A percentile compares a stretch with the other conserved stretches of the same genome.
Evolutionary conservation across 1,139 yeast genomes (phyloP).

Genomic region (Blastobotrys aristatus): DNA sequence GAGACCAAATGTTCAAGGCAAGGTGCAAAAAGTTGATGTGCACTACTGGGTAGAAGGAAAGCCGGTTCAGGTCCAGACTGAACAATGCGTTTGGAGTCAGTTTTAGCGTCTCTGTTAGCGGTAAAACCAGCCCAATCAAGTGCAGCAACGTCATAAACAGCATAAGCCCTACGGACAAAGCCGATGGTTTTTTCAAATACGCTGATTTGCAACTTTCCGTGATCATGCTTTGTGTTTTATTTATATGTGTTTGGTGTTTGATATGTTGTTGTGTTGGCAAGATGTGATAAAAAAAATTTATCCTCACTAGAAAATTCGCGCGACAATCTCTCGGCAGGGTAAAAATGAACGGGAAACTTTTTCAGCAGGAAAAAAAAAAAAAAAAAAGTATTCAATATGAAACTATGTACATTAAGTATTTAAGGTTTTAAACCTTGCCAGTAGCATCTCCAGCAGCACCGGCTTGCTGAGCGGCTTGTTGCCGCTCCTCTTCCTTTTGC

Average conservation of each 20-base stretch:
- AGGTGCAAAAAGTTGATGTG: slow-evolving; percentile 63
- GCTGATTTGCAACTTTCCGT: background rate
- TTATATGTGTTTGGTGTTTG: background rate
- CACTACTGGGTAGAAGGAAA: slow-evolving; percentile 71
- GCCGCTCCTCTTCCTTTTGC: slow-evolving; percentile 40
- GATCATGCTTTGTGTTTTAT: background rate
- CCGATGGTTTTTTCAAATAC: slow-evolving; percentile 43
- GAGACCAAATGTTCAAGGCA: slow-evolving; percentile 53
- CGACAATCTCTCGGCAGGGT: too few relatives aligned
- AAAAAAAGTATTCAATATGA: background rate
- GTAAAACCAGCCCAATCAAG: slow-evolving; percentile 32
- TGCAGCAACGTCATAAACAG: slow-evolving; percentile 48
- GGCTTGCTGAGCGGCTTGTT: background rate
- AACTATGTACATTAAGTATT: slow-evolving; percentile 1
- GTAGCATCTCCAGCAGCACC: background rate
- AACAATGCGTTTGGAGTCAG: slow-evolving; percentile 57
- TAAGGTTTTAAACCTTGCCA: too few relatives aligned
- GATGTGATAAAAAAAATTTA: too few relatives aligned
- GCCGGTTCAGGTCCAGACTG: slow-evolving; percentile 51
- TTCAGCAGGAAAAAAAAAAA: background rate
- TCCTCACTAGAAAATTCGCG: too few relatives aligned
- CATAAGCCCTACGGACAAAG: slow-evolving; percentile 59
- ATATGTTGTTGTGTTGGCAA: too few relatives aligned
- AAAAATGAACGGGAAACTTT: too few relatives aligned
- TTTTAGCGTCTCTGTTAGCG: slow-evolving; percentile 37